These are phyloP conservation scores for Eragrostis curvula DNA, from an alignment of 176 grass and related monocot species.

Conservation along the genomic window DNA sequence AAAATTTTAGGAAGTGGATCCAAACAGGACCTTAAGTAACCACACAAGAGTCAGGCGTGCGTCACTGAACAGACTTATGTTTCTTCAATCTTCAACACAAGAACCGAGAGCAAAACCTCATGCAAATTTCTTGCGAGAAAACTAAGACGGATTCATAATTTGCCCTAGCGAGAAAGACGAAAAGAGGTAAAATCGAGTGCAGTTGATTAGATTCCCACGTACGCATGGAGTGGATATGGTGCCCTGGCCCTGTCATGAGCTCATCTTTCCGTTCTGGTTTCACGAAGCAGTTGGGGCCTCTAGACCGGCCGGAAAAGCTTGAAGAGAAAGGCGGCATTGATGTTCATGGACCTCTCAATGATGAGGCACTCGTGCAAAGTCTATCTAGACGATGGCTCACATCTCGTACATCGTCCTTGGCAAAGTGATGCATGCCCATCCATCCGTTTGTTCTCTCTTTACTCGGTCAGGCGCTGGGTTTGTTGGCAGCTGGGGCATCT, in stretches of 20 bases:
- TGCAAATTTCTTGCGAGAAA: background rate
- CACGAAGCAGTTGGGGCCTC: conserved; percentile 9
- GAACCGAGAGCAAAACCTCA: background rate
- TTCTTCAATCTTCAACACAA: no score
- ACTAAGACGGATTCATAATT: background rate
- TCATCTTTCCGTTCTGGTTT: background rate
- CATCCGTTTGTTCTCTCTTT: background rate
- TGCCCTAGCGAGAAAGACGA: background rate
- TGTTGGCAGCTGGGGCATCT: background rate
- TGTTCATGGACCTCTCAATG: conserved; percentile 41
- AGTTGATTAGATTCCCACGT: background rate
- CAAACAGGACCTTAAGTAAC: no score
- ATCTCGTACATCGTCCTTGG: conserved; percentile 10
- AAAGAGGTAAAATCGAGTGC: background rate
- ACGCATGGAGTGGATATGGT: conserved; percentile 12
- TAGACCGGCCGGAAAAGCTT: background rate
- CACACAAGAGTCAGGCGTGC: background rate
- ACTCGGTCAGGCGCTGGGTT: background rate
- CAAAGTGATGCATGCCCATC: background rate
- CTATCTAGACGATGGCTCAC: background rate
- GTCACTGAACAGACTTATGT: no score
- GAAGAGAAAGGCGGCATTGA: conserved; percentile 15
- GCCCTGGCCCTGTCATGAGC: conserved; percentile 35
- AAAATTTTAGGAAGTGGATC: no score
- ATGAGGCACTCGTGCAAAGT: conserved; percentile 49